A percentile compares a stretch with the other conserved stretches of the same genome.
Evolutionary conservation across 805 yeast species (phyloP).

Genomic region (Myxozyma melibiosi): DNA sequence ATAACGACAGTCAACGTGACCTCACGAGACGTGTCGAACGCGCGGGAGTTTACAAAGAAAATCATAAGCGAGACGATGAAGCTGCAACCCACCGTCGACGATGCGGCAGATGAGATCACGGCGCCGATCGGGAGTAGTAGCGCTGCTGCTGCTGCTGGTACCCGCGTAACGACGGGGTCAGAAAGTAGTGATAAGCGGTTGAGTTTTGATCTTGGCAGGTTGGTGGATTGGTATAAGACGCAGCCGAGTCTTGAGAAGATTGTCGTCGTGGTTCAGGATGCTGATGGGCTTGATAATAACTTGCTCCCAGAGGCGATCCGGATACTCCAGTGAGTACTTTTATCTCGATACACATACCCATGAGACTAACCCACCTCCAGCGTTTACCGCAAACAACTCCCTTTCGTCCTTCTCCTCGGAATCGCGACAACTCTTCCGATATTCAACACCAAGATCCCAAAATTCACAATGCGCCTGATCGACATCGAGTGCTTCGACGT

Average conservation of each 20-base stretch:
- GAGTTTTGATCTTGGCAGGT: constrained; percentile 44
- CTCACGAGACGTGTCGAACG: constrained; percentile 43
- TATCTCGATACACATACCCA: not conserved
- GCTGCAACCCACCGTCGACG: constrained; percentile 20
- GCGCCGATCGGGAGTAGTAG: not conserved
- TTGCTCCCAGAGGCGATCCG: constrained; percentile 39
- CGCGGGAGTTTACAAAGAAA: constrained; percentile 40
- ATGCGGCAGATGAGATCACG: constrained; percentile 18
- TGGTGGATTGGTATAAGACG: constrained; percentile 41
- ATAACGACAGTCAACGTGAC: constrained; percentile 37
- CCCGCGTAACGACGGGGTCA: constrained; percentile 12
- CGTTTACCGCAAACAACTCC: constrained; percentile 39
- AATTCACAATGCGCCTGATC: constrained; percentile 36
- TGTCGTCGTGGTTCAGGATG: constrained; percentile 44
- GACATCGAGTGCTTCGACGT: constrained; percentile 38
- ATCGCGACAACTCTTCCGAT: constrained; percentile 44
- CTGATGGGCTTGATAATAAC: constrained; percentile 43
- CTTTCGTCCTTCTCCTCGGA: constrained; percentile 42
- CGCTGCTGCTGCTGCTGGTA: too few species aligned
- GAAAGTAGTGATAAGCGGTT: constrained; percentile 41
- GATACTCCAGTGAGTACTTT: constrained; percentile 37
- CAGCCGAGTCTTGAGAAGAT: constrained; percentile 27
- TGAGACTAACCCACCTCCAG: not conserved
- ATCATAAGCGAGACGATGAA: constrained; percentile 42
- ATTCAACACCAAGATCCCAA: constrained; percentile 42